Evolutionary conservation across 257 asterid genomes (phyloP).

Genomic region (Nicotiana tomentosiformis): DNA sequence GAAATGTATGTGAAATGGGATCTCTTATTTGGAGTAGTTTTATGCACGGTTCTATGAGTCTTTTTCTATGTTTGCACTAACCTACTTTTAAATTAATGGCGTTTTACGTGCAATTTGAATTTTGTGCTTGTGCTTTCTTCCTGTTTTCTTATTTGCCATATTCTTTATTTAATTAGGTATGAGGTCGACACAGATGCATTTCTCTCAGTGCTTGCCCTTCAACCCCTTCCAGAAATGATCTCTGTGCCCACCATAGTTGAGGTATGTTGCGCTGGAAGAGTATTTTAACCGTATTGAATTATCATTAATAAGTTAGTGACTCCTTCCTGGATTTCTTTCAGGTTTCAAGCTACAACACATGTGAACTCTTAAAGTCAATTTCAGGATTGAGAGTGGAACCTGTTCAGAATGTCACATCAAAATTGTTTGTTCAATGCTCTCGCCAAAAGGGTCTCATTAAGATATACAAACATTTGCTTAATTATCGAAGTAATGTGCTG

Average conservation of each 20-base stretch:
- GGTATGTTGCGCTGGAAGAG: conserved; percentile 36
- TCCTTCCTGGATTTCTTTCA: conserved; percentile 25
- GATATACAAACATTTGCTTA: conserved; percentile 91
- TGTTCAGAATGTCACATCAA: conserved; percentile 80
- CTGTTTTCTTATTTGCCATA: conserved; percentile 1
- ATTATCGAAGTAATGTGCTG: conserved; percentile 66
- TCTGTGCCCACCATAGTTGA: conserved; percentile 86
- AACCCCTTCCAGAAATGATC: conserved; percentile 70
- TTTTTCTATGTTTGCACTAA: neutral
- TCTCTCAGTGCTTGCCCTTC: conserved; percentile 93
- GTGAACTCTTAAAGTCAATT: conserved; percentile 79
- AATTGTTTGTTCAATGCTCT: conserved; percentile 96
- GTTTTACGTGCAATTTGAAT: neutral
- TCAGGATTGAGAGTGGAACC: conserved; percentile 91
- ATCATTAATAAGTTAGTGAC: neutral
- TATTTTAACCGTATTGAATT: neutral
- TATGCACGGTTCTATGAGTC: neutral
- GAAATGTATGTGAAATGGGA: neutral
- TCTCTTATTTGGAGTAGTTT: neutral
- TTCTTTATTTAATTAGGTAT: conserved; percentile 41
- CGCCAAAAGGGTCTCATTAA: conserved; percentile 93
- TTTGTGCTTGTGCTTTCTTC: conserved; percentile 2
- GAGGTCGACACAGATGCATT: conserved; percentile 97
- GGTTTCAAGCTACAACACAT: conserved; percentile 86
- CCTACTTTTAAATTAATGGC: neutral